phyloP scores from a whole-genome alignment of 306 rosid genomes.

The Begonia peltatifolia region DNA sequence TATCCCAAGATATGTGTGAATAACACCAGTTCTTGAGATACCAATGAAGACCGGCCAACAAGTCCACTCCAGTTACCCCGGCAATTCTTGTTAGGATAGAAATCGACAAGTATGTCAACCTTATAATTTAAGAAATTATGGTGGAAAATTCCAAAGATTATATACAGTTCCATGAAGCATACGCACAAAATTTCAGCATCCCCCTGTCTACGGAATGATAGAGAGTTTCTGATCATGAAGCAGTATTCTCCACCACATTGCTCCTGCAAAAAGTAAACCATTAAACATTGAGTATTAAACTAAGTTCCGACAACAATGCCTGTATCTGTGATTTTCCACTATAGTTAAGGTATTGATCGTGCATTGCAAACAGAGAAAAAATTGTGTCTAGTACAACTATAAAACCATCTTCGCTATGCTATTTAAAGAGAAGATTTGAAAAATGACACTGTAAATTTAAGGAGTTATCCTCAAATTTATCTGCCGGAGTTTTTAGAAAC shows the following conservation, averaged over 20 bases:
- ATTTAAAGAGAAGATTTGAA: too few relatives aligned
- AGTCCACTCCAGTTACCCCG: slow-evolving; percentile 83
- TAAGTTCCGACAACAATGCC: too few relatives aligned
- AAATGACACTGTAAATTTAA: too few relatives aligned
- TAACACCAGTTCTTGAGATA: slow-evolving; percentile 84
- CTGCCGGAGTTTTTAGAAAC: too few relatives aligned
- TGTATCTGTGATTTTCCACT: too few relatives aligned
- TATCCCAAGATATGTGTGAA: slow-evolving; percentile 88
- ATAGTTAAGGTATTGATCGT: too few relatives aligned
- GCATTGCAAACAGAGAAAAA: too few relatives aligned
- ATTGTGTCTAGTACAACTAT: too few relatives aligned
- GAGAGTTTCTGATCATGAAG: slow-evolving; percentile 47
- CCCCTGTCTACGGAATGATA: slow-evolving; percentile 21
- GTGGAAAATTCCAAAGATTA: slow-evolving; percentile 1
- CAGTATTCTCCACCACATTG: slow-evolving; percentile 69
- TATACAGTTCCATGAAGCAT: neutral
- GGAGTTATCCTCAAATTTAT: too few relatives aligned
- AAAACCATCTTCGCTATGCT: too few relatives aligned
- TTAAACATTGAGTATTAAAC: neutral
- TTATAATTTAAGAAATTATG: too few relatives aligned
- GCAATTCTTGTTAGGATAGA: slow-evolving; percentile 29
- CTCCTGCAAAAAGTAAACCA: slow-evolving; percentile 34
- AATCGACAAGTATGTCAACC: neutral
- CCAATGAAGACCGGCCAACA: slow-evolving; percentile 86
- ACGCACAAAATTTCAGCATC: slow-evolving; percentile 61